Percentiles rank a stretch among this genome's conserved stretches.
Evolutionary conservation across 129 eudicot species (phyloP).

Genomic region (Helianthus tuberosus): DNA sequence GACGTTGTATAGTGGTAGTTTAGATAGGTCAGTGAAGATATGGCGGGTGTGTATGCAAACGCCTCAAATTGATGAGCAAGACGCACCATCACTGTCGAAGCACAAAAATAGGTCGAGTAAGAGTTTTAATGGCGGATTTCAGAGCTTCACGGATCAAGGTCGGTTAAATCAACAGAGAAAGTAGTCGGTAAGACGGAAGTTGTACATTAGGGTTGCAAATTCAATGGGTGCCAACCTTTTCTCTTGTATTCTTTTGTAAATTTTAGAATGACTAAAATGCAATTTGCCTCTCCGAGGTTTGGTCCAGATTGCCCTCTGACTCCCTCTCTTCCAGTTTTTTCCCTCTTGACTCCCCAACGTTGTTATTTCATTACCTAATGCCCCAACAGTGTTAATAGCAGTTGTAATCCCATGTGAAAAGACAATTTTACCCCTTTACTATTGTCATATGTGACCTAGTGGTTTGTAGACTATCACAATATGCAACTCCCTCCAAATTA

Average conservation of each 20-base stretch:
- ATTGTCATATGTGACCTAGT: no score
- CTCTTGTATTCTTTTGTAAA: background rate
- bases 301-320: no score
- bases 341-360: no score
- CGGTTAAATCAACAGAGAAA: constrained; percentile 15
- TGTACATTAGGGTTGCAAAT: background rate
- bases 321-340: no score
- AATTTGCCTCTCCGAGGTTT: no score
- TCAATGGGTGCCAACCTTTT: background rate
- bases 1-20: constrained; percentile 70
- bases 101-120: constrained; percentile 11
- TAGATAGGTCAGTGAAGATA: constrained; percentile 76
- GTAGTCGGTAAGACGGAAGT: constrained; percentile 8
- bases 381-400: no score
- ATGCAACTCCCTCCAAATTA: no score
- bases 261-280: no score
- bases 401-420: no score
- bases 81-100: constrained; percentile 7
- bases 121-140: constrained; percentile 18
- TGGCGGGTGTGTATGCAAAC: constrained; percentile 57
- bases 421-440: no score
- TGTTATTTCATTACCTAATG: no score
- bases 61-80: constrained; percentile 1
- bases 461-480: no score
- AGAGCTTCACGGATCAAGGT: constrained; percentile 27